A percentile compares a stretch with the other conserved stretches of the same genome.
These are phyloP conservation scores for Coemansia sp. DNA, from an alignment of 192 early-diverging fungal species.

Conservation along the genomic window DNA sequence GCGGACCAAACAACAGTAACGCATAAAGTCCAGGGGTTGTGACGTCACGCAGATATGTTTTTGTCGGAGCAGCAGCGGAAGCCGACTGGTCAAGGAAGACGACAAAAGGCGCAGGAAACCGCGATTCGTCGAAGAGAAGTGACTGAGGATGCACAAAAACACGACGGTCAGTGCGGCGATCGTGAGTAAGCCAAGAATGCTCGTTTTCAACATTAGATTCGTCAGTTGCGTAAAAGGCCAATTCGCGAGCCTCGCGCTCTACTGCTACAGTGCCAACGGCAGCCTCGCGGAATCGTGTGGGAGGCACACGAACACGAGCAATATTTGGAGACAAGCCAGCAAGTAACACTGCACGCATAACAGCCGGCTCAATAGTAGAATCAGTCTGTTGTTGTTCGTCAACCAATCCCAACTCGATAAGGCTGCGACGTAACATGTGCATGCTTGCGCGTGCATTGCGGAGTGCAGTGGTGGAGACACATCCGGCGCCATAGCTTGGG, in stretches of 20 bases:
- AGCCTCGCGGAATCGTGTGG: slow-evolving; percentile 70
- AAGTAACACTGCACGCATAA: slow-evolving; percentile 73
- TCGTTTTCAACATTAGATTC: not conserved
- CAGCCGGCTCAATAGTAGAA: slow-evolving; percentile 20
- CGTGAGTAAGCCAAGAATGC: slow-evolving; percentile 16
- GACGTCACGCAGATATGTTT: slow-evolving; percentile 58
- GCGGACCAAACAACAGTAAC: slow-evolving; percentile 80
- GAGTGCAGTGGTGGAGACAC: slow-evolving; percentile 63
- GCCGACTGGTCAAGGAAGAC: slow-evolving; percentile 65
- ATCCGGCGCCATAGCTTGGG: not conserved
- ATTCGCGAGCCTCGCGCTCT: slow-evolving; percentile 69
- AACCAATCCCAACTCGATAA: slow-evolving; percentile 25
- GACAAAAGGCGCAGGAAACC: slow-evolving; percentile 65
- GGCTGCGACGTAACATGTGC: slow-evolving; percentile 59
- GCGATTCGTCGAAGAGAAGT: slow-evolving; percentile 60
- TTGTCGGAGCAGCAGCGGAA: slow-evolving; percentile 2
- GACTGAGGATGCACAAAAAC: slow-evolving; percentile 89
- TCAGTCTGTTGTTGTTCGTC: not conserved
- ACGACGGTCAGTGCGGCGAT: slow-evolving; percentile 56
- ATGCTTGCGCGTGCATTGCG: slow-evolving; percentile 62
- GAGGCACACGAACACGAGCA: slow-evolving; percentile 68
- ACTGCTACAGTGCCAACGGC: slow-evolving; percentile 69
- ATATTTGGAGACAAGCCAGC: slow-evolving; percentile 87
- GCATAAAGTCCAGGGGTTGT: slow-evolving; percentile 66
- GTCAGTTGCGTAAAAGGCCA: slow-evolving; percentile 68